A percentile compares a stretch with the other conserved stretches of the same genome.
Evolutionary conservation across 2,329 filamentous ascomycete genomes (phyloP).

Genomic region (Neonectria punicea): DNA sequence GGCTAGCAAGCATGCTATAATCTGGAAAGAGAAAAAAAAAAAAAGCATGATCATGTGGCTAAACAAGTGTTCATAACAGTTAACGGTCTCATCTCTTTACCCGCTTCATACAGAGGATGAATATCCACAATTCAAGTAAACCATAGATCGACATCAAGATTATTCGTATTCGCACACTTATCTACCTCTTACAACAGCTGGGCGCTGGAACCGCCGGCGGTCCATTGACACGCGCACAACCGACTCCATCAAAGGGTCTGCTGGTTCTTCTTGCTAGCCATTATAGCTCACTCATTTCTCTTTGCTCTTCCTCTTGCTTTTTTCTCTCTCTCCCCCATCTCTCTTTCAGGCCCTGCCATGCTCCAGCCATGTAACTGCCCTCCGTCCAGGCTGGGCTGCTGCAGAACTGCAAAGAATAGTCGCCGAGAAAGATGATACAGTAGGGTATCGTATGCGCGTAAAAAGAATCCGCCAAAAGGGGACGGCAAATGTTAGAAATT

Average conservation of each 20-base stretch:
- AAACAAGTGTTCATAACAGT: too few species aligned
- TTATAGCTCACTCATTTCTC: conserved; percentile 2
- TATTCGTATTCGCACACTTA: conserved; percentile 23
- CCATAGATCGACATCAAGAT: neutral
- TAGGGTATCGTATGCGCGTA: conserved; percentile 30
- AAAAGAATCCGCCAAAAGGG: conserved; percentile 6
- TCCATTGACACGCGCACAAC: conserved; percentile 4
- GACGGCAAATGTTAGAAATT: conserved; percentile 5
- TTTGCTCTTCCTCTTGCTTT: conserved; percentile 6
- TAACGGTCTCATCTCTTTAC: too few species aligned
- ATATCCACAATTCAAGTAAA: neutral
- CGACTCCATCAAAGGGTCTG: conserved; percentile 19
- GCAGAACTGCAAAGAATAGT: conserved; percentile 9
- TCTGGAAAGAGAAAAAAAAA: neutral
- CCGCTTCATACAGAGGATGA: neutral
- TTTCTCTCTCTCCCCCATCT: conserved; percentile 1
- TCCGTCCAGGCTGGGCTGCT: conserved; percentile 19
- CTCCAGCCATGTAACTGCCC: conserved; percentile 1
- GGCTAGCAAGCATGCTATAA: neutral
- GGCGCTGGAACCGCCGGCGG: conserved; percentile 7
- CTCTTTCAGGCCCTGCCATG: conserved; percentile 1
- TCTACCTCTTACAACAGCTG: conserved; percentile 26
- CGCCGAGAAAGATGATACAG: conserved; percentile 19
- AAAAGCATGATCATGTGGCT: too few species aligned
- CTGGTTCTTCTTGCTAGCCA: conserved; percentile 13